Conservation (phyloP, 371 early-diverging fungal genomes). For the Rhizopus sp. region DNA sequence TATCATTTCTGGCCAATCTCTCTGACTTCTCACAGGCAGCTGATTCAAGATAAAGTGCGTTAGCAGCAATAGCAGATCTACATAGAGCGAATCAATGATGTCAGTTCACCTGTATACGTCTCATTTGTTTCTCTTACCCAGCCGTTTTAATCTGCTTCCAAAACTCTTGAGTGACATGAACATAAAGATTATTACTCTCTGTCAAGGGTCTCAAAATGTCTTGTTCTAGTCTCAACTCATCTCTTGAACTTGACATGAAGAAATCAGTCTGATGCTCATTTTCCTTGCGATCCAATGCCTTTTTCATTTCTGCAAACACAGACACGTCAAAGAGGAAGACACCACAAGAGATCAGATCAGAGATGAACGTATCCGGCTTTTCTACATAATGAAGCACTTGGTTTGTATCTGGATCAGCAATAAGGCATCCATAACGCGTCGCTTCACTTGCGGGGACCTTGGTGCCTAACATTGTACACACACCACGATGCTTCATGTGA, state of each 20-base stretch:
- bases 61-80: conserved; percentile 91
- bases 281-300: conserved; percentile 71
- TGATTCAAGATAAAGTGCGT: conserved; percentile 86
- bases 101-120: neutral
- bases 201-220: conserved; percentile 90
- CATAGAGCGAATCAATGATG: neutral
- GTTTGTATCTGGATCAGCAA: conserved; percentile 78
- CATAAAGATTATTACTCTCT: conserved; percentile 79
- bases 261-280: conserved; percentile 26
- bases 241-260: conserved; percentile 34
- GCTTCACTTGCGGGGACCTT: conserved; percentile 77
- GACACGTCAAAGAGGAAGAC: conserved; percentile 87
- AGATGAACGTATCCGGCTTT: conserved; percentile 94
- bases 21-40: conserved; percentile 62
- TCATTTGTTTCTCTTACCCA: conserved; percentile 11
- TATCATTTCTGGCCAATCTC: conserved; percentile 53
- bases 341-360: conserved; percentile 93
- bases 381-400: conserved; percentile 96
- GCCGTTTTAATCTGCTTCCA: conserved; percentile 97
- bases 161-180: conserved; percentile 76
- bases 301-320: conserved; percentile 85
- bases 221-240: conserved; percentile 76
- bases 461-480: conserved; percentile 86
- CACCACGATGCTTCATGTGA: conserved; percentile 76
- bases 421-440: conserved; percentile 89